These are phyloP conservation scores for Candida multigemmis DNA, from an alignment of 805 yeast species.

Conservation along the genomic window DNA sequence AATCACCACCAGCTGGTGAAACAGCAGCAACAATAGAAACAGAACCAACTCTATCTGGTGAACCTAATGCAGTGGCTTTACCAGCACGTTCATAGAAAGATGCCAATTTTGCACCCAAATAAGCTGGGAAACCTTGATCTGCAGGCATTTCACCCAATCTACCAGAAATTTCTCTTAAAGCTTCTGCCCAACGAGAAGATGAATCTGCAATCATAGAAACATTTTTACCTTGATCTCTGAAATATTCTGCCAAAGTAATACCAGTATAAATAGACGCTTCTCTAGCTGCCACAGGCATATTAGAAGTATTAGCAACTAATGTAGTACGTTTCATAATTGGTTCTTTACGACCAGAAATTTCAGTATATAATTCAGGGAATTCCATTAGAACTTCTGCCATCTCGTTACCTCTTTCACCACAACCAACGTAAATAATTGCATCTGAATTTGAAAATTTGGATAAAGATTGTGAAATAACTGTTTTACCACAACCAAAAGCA, in stretches of 20 bases:
- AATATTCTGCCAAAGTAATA: conserved; percentile 96
- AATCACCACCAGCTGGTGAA: conserved; percentile 99
- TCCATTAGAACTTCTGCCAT: conserved; percentile 99
- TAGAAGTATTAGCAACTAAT: conserved; percentile 95
- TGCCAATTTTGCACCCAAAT: conserved; percentile 96
- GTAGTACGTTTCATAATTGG: conserved; percentile 99
- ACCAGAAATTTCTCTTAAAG: conserved; percentile 98
- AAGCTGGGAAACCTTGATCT: conserved; percentile 99
- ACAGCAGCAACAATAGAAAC: conserved; percentile 99
- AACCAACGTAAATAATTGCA: conserved; percentile 89
- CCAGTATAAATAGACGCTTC: conserved; percentile 99
- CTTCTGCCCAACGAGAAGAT: conserved; percentile 99
- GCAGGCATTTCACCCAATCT: conserved; percentile 99
- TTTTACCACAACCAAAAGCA: conserved; percentile 99
- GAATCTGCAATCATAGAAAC: conserved; percentile 99
- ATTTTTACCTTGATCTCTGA: conserved; percentile 99
- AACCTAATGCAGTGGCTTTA: conserved; percentile 88
- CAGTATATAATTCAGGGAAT: conserved; percentile 95
- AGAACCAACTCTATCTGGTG: conserved; percentile 93
- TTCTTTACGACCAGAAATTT: conserved; percentile 86
- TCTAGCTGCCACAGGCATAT: conserved; percentile 99
- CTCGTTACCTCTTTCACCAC: conserved; percentile 97
- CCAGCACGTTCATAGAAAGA: conserved; percentile 99
- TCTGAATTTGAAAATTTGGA: conserved; percentile 98
- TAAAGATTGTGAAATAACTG: conserved; percentile 94